Evolutionary conservation across 768 basidiomycete genomes (phyloP).

Genomic region (Antrodiella citrinella): DNA sequence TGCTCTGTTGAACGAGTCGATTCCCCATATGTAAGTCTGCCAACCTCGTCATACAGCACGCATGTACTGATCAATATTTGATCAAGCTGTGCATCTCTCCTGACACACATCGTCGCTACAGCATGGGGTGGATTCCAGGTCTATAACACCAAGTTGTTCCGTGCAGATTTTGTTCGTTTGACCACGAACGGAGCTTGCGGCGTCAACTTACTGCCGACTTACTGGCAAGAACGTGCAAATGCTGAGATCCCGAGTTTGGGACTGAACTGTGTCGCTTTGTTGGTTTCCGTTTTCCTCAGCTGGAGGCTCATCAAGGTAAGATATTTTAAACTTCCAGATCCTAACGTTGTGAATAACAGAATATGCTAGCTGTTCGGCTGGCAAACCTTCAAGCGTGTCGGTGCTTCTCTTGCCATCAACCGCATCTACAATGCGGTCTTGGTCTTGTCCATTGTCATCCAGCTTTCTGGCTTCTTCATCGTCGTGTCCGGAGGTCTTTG

Average conservation of each 20-base stretch:
- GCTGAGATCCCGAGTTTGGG: constrained; percentile 62
- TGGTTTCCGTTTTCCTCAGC: constrained; percentile 56
- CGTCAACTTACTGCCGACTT: constrained; percentile 46
- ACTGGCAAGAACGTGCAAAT: constrained; percentile 52
- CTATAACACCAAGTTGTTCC: constrained; percentile 49
- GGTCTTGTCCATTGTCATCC: constrained; percentile 61
- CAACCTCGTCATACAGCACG: neutral
- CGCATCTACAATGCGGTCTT: constrained; percentile 68
- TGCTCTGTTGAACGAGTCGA: constrained; percentile 67
- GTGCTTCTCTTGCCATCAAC: constrained; percentile 67
- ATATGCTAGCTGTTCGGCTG: constrained; percentile 75
- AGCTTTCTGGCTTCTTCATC: constrained; percentile 76
- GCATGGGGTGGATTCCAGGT: constrained; percentile 69
- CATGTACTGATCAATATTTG: too few relatives aligned
- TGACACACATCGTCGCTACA: constrained; percentile 68
- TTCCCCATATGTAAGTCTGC: constrained; percentile 59
- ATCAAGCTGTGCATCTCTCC: constrained; percentile 48
- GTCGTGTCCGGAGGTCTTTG: constrained; percentile 60
- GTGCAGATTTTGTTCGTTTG: constrained; percentile 41
- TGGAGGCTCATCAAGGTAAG: constrained; percentile 69
- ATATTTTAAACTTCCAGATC: neutral
- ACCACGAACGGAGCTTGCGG: constrained; percentile 61
- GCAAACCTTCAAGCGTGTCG: constrained; percentile 85
- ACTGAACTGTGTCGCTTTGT: constrained; percentile 51
- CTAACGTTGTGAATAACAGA: neutral